phyloP scores from a whole-genome alignment of 164 flowering plant species.

The Hamamelis virginiana region DNA sequence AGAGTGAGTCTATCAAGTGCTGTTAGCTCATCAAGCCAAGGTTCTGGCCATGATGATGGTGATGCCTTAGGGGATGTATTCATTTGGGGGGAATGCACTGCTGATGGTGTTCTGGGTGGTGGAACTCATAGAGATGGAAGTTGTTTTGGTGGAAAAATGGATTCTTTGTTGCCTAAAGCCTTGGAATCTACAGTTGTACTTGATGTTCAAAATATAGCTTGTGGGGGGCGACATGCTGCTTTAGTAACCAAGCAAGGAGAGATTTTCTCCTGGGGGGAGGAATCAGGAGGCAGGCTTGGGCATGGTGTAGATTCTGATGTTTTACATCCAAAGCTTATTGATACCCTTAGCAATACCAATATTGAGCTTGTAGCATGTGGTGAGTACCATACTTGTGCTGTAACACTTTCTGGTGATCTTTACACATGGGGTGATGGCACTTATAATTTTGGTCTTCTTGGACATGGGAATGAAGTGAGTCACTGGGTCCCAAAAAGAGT shows the following conservation, averaged over 20 bases:
- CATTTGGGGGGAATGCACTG: slow-evolving; percentile 96
- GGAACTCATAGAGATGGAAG: slow-evolving; percentile 65
- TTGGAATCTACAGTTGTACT: slow-evolving; percentile 94
- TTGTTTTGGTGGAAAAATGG: slow-evolving; percentile 60
- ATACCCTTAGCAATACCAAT: slow-evolving; percentile 69
- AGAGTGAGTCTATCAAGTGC: slow-evolving; percentile 97
- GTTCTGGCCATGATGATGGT: slow-evolving; percentile 98
- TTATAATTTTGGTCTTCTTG: slow-evolving; percentile 85
- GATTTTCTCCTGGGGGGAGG: slow-evolving; percentile 97
- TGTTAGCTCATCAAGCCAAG: slow-evolving; percentile 97
- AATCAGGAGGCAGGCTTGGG: slow-evolving; percentile 95
- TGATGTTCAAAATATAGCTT: slow-evolving; percentile 96
- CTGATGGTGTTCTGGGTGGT: slow-evolving; percentile 89
- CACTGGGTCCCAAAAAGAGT: slow-evolving; percentile 97
- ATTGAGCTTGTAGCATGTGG: slow-evolving; percentile 97
- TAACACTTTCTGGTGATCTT: slow-evolving; percentile 94
- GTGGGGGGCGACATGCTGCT: slow-evolving; percentile 93
- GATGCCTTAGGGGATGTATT: slow-evolving; percentile 98
- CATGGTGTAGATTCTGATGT: slow-evolving; percentile 98
- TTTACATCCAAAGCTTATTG: slow-evolving; percentile 89
- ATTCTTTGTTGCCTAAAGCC: slow-evolving; percentile 82
- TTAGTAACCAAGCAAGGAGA: slow-evolving; percentile 97
- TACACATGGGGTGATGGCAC: slow-evolving; percentile 98
- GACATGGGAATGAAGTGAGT: slow-evolving; percentile 94
- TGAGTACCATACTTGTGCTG: slow-evolving; percentile 94